Conservation (phyloP, 2,329 filamentous ascomycete genomes). For the Bipolaris zeicola region DNA sequence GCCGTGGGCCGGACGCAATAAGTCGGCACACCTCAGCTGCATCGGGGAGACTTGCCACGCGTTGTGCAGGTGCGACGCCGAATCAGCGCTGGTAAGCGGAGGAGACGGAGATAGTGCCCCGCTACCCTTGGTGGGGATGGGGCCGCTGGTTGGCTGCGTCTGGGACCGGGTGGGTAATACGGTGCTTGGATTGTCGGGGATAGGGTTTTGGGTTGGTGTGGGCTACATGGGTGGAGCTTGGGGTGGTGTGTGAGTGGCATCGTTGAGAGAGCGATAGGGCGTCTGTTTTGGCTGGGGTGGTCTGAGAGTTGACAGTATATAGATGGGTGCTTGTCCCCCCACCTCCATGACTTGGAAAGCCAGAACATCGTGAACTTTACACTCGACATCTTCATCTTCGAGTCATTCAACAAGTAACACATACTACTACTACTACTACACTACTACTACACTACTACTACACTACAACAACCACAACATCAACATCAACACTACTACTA, state of each 20-base stretch:
- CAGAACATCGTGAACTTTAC: constrained; percentile 2
- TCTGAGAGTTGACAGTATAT: constrained; percentile 12
- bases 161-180: constrained; percentile 4
- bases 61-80: constrained; percentile 19
- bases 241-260: constrained; percentile 14
- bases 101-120: constrained; percentile 18
- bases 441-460: constrained; percentile 7
- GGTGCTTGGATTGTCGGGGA: constrained; percentile 26
- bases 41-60: constrained; percentile 28
- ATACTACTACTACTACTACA: constrained; percentile 1
- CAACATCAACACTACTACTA: constrained; percentile 3
- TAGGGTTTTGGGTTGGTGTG: constrained; percentile 29
- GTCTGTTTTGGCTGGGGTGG: constrained; percentile 3
- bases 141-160: constrained; percentile 7
- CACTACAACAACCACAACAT: not conserved
- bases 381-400: not conserved
- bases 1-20: constrained; percentile 18
- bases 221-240: constrained; percentile 24
- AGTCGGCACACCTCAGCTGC: constrained; percentile 21
- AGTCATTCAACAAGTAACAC: not conserved
- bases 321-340: constrained; percentile 9
- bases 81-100: constrained; percentile 26
- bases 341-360: not conserved
- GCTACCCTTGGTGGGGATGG: constrained; percentile 2
- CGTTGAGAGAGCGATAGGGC: constrained; percentile 3